Evolutionary conservation across 73 alveolate species (phyloP), one percentile per base, ranked within the genome.

Genomic region (Paramecium primaurelia): DNA sequence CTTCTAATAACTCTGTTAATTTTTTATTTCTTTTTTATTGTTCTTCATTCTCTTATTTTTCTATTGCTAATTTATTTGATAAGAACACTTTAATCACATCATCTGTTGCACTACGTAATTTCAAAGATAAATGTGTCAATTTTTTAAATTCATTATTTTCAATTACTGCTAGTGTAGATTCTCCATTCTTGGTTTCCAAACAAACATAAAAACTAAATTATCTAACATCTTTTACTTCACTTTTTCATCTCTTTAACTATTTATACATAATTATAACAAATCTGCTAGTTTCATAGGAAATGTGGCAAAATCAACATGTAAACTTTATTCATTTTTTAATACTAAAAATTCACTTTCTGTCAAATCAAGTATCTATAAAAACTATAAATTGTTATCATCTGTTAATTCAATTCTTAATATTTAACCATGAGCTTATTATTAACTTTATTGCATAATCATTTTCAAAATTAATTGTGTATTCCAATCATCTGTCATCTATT

Each of bases 81-180:
- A 89, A 71, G 49, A 71, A 89, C 14, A 44, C 12, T 45, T 89
- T 89, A 8, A 89, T 37, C 9, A 89, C 37, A 32, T 89, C 94
- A 22, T 89, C 94, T 20, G 87, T 89, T 12, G 94, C 94, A 71
- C 86, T 40, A 45, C 92, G 75, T 16, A 89, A 51, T 71, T 40
- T 89, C 58, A 89, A 71, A 16, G 94, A 47, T 69, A 89, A 54
- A 71, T 89, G 94, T 0, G 88, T 83, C 32, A 89, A 71, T 69
- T 64, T 89, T 30, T 89, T 89, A 59, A 89, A 89, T 73, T 89
- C 86, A 89, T 89, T 89, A 59, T 71, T 89, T 54, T 89, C 94
- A n/a, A 83, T 89, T 22, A 89, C 80, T 45, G 68, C 75, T 2
- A 89, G 84, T 9, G 42, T 71, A 12, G 90, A 77, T 51, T 89